A percentile compares a stretch with the other conserved stretches of the same genome.
These are phyloP conservation scores for Xylaria sp. DNA, from an alignment of 2,329 filamentous ascomycete genomes.

Conservation along the genomic window DNA sequence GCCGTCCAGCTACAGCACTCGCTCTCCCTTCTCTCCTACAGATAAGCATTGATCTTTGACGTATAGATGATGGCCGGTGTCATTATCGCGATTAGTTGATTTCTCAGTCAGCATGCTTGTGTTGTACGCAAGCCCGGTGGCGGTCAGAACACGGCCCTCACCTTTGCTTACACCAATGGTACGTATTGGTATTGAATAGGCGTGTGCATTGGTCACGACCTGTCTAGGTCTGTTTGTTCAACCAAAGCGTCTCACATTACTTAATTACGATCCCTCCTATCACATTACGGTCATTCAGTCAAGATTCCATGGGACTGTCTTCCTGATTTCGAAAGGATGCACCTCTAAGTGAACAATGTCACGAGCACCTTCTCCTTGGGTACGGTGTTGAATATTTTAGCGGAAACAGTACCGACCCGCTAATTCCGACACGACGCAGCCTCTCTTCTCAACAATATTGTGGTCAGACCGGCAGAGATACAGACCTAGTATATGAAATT, in stretches of 20 bases:
- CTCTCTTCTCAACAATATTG: constrained; percentile 1
- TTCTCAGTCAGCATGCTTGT: too few species aligned
- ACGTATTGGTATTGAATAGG: neutral
- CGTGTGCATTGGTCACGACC: constrained; percentile 8
- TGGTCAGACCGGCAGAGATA: constrained; percentile 11
- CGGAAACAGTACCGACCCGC: constrained; percentile 9
- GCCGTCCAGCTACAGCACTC: too few species aligned
- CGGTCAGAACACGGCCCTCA: constrained; percentile 6
- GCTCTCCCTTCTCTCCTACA: too few species aligned
- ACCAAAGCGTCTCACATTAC: constrained; percentile 29
- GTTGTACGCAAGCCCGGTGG: constrained; percentile 13
- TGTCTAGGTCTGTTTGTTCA: constrained; percentile 17
- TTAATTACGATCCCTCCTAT: constrained; percentile 24
- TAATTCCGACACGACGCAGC: constrained; percentile 17
- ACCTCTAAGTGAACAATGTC: neutral
- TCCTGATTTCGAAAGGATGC: neutral
- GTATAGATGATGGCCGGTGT: too few species aligned
- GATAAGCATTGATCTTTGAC: too few species aligned
- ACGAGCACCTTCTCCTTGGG: neutral
- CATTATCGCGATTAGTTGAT: too few species aligned
- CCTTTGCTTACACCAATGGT: constrained; percentile 6
- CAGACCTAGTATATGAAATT: too few species aligned
- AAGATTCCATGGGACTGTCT: constrained; percentile 6
- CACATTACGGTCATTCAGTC: constrained; percentile 10
- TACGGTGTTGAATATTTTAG: neutral